These are phyloP conservation scores for Balamuthia mandrillaris DNA, from an alignment of 208 protist species.

Conservation along the genomic window DNA sequence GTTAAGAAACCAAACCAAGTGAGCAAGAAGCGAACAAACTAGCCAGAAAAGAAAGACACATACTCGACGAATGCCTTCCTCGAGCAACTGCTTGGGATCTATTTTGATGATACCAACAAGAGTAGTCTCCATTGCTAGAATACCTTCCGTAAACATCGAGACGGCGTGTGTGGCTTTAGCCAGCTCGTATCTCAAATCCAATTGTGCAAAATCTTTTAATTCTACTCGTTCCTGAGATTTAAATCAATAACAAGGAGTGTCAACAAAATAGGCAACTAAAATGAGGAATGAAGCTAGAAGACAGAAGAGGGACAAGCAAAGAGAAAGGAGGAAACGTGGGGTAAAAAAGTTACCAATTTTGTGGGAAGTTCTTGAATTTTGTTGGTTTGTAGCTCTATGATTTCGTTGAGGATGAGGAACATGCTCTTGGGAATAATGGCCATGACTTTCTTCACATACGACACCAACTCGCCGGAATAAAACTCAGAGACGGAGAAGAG, in stretches of 20 bases:
- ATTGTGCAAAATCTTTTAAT: slow-evolving; percentile 82
- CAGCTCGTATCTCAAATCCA: slow-evolving; percentile 82
- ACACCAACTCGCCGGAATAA: slow-evolving; percentile 18
- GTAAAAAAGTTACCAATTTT: slow-evolving; percentile 58
- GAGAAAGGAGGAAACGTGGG: background rate
- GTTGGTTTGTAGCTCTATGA: slow-evolving; percentile 88
- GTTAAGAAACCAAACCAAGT: too few species aligned
- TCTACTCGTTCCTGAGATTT: slow-evolving; percentile 52
- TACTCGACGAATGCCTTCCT: slow-evolving; percentile 93
- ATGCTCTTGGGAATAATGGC: slow-evolving; percentile 92
- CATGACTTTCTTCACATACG: slow-evolving; percentile 74
- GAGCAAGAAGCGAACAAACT: background rate
- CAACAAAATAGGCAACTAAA: background rate
- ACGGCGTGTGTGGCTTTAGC: slow-evolving; percentile 81
- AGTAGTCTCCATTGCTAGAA: slow-evolving; percentile 95
- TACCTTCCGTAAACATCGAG: slow-evolving; percentile 90
- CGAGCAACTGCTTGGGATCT: slow-evolving; percentile 91
- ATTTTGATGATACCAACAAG: slow-evolving; percentile 92
- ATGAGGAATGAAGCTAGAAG: too few species aligned
- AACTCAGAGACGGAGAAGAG: slow-evolving; percentile 17
- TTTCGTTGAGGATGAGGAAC: slow-evolving; percentile 88
- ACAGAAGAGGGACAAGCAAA: background rate
- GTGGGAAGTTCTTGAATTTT: slow-evolving; percentile 72
- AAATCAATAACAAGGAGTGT: background rate
- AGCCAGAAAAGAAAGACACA: background rate